phyloP scores from a whole-genome alignment of 495 filamentous ascomycete genomes.

The Tuber borchii region DNA sequence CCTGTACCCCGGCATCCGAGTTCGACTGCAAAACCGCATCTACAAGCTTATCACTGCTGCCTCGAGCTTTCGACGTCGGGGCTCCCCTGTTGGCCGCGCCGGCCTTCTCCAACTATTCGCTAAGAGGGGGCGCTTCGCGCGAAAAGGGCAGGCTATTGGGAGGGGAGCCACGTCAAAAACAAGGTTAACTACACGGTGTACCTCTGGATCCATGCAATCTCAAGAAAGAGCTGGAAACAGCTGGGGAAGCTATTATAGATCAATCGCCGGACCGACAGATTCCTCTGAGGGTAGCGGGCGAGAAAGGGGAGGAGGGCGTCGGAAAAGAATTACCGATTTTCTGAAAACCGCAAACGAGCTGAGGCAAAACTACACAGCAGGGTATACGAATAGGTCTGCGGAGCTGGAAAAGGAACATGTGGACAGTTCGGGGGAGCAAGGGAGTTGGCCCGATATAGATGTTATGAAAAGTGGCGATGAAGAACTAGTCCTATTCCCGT shows the following conservation, averaged over 20 bases:
- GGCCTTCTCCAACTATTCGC: conserved; percentile 7
- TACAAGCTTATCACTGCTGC: conserved; percentile 20
- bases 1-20: conserved; percentile 28
- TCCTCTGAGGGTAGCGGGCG: conserved; percentile 28
- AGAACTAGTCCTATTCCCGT: conserved; percentile 90
- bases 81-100: not conserved
- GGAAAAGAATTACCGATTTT: conserved; percentile 77
- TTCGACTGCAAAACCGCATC: conserved; percentile 26
- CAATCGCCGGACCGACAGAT: conserved; percentile 10
- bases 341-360: conserved; percentile 85
- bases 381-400: conserved; percentile 51
- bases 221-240: conserved; percentile 9
- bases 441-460: conserved; percentile 65
- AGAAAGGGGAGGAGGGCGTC: conserved; percentile 58
- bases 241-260: conserved; percentile 28
- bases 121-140: conserved; percentile 18
- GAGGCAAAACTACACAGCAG: conserved; percentile 68
- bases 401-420: conserved; percentile 51
- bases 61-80: not conserved
- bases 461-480: conserved; percentile 73
- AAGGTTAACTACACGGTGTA: conserved; percentile 5
- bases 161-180: not conserved
- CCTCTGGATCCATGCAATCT: conserved; percentile 17
- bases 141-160: conserved; percentile 15
- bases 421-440: conserved; percentile 49